These are phyloP conservation scores for Pythium aquatile DNA, from an alignment of 352 stramenopile species.

Conservation along the genomic window DNA sequence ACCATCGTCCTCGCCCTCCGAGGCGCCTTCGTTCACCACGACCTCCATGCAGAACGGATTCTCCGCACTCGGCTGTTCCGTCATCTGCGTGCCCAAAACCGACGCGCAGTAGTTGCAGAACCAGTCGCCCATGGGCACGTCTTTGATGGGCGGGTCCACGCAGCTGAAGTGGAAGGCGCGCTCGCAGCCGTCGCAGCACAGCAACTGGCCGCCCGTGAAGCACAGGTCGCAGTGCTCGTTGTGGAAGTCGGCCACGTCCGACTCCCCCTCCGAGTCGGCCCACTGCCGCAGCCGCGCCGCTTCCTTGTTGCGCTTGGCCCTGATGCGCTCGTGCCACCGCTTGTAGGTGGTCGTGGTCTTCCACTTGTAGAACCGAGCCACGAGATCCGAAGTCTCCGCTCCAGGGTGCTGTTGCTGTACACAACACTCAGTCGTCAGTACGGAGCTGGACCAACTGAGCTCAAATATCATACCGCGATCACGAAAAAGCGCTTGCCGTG, in stretches of 20 bases:
- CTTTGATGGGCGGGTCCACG: conserved; percentile 59
- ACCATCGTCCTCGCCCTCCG: conserved; percentile 20
- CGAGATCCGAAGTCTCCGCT: conserved; percentile 41
- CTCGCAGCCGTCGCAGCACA: conserved; percentile 69
- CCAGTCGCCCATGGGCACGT: conserved; percentile 57
- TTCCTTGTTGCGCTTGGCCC: conserved; percentile 46
- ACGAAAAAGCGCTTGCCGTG: conserved; percentile 66
- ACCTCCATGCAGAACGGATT: conserved; percentile 31
- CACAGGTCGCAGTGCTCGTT: conserved; percentile 67
- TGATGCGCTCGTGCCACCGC: conserved; percentile 42
- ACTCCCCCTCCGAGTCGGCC: conserved; percentile 37
- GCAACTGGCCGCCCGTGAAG: conserved; percentile 56
- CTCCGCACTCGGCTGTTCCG: conserved; percentile 23
- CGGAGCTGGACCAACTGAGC: neutral
- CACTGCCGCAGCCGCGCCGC: conserved; percentile 40
- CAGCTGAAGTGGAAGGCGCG: conserved; percentile 74
- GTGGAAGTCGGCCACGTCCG: conserved; percentile 46
- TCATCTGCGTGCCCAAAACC: conserved; percentile 25
- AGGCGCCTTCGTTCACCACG: conserved; percentile 11
- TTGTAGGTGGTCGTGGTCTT: conserved; percentile 56
- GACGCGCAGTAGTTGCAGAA: conserved; percentile 47
- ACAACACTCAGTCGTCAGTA: neutral
- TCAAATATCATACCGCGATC: conserved; percentile 40
- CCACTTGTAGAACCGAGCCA: conserved; percentile 69
- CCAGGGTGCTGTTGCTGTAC: conserved; percentile 43